These are phyloP conservation scores for Russula foetens DNA, from an alignment of 768 basidiomycete genomes.

Conservation along the genomic window DNA sequence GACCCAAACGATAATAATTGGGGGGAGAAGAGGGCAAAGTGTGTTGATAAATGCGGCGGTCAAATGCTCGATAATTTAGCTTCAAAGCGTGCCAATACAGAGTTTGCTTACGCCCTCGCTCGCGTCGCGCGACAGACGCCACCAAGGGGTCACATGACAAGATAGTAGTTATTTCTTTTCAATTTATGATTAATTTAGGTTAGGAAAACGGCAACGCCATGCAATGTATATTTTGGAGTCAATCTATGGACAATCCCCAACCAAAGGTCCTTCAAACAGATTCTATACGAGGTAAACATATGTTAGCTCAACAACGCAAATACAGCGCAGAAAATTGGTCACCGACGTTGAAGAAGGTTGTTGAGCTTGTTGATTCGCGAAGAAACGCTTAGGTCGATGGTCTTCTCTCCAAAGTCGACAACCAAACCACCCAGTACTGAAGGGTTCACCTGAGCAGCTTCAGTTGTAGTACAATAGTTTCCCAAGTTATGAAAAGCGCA, in stretches of 20 bases:
- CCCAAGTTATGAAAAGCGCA: slow-evolving; percentile 26
- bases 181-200: neutral
- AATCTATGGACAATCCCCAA: neutral
- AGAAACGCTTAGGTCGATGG: slow-evolving; percentile 90
- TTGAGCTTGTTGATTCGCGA: slow-evolving; percentile 95
- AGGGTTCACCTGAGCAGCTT: slow-evolving; percentile 67
- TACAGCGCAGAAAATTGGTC: neutral
- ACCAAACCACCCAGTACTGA: slow-evolving; percentile 86
- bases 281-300: slow-evolving; percentile 4
- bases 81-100: neutral
- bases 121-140: neutral
- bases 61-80: neutral
- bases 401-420: slow-evolving; percentile 97
- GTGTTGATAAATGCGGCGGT: neutral
- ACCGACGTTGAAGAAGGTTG: slow-evolving; percentile 74
- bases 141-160: neutral
- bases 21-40: neutral
- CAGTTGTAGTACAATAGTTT: neutral
- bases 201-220: neutral
- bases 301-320: neutral
- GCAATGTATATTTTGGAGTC: slow-evolving; percentile 1
- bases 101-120: no score
- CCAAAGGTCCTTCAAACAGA: slow-evolving; percentile 15
- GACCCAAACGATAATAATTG: neutral
- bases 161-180: no score